Conservation (phyloP, 768 basidiomycete species). For the Filobasidium floriforme region DNA sequence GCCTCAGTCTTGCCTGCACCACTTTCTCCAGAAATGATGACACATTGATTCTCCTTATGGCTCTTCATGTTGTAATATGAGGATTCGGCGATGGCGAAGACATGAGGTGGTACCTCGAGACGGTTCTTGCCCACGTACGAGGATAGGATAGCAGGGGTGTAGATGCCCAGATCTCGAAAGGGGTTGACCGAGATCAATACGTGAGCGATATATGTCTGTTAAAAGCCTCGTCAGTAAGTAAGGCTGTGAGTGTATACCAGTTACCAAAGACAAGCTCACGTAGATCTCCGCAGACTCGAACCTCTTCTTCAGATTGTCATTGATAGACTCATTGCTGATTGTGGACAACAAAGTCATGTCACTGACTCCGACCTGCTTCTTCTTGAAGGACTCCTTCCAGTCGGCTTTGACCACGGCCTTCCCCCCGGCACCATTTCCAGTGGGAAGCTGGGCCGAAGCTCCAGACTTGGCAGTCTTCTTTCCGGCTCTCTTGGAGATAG, state of each 20-base stretch:
- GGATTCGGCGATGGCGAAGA: slow-evolving; percentile 92
- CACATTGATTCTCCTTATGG: slow-evolving; percentile 98
- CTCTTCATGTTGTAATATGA: slow-evolving; percentile 99
- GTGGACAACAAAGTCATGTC: slow-evolving; percentile 97
- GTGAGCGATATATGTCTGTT: slow-evolving; percentile 85
- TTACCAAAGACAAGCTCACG: slow-evolving; percentile 35
- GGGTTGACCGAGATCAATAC: slow-evolving; percentile 99
- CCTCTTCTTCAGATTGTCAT: slow-evolving; percentile 93
- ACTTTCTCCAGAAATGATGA: slow-evolving; percentile 98
- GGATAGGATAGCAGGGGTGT: slow-evolving; percentile 77
- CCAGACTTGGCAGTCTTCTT: slow-evolving; percentile 36
- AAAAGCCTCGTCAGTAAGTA: neutral
- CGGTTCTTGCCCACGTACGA: slow-evolving; percentile 93
- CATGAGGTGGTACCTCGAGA: slow-evolving; percentile 94
- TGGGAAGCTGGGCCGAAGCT: slow-evolving; percentile 29
- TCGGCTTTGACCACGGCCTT: slow-evolving; percentile 60
- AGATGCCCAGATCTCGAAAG: slow-evolving; percentile 95
- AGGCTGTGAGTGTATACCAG: neutral
- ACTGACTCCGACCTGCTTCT: slow-evolving; percentile 94
- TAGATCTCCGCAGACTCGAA: slow-evolving; percentile 95
- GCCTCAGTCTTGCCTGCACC: slow-evolving; percentile 99
- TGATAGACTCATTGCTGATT: slow-evolving; percentile 95
- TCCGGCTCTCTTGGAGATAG: slow-evolving; percentile 43
- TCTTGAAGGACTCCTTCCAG: slow-evolving; percentile 99
- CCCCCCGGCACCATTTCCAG: slow-evolving; percentile 24